A percentile compares a stretch with the other conserved stretches of the same genome.
Conservation (phyloP, 2,329 filamentous ascomycete species). For the Coniella vitis region DNA sequence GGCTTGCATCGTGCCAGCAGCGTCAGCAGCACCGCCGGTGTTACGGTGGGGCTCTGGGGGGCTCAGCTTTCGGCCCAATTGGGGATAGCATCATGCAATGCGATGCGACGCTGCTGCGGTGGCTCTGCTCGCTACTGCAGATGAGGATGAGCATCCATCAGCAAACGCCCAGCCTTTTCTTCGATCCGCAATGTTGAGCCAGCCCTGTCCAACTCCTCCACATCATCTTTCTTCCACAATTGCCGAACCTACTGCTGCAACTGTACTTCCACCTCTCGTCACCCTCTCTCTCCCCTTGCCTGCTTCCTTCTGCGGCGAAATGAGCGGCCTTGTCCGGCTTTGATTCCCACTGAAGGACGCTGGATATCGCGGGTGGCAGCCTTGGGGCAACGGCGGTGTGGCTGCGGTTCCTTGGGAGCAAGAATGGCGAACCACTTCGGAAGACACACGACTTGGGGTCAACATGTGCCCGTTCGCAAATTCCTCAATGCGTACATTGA, state of each 20-base stretch:
- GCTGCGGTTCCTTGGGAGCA: conserved; percentile 5
- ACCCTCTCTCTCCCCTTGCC: no score
- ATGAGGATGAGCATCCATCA: neutral
- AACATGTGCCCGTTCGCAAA: conserved; percentile 4
- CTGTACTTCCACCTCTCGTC: no score
- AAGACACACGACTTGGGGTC: conserved; percentile 1
- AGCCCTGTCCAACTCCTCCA: no score
- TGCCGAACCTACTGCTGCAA: no score
- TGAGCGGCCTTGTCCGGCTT: no score
- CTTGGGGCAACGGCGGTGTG: no score
- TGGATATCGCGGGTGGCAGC: no score
- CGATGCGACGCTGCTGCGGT: conserved; percentile 9
- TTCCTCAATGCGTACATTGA: conserved; percentile 10
- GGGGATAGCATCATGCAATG: conserved; percentile 14
- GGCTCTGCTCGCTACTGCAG: neutral
- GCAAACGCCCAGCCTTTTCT: neutral
- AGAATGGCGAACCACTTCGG: neutral
- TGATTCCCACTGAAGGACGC: no score
- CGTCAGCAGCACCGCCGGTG: neutral
- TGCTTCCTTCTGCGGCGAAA: no score
- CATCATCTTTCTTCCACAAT: no score
- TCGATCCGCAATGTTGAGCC: neutral
- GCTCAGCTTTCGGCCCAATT: conserved; percentile 6
- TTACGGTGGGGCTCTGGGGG: no score
- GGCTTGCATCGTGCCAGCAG: neutral